Conservation (phyloP, 2,329 filamentous ascomycete genomes). For the Aspergillus sergii region DNA sequence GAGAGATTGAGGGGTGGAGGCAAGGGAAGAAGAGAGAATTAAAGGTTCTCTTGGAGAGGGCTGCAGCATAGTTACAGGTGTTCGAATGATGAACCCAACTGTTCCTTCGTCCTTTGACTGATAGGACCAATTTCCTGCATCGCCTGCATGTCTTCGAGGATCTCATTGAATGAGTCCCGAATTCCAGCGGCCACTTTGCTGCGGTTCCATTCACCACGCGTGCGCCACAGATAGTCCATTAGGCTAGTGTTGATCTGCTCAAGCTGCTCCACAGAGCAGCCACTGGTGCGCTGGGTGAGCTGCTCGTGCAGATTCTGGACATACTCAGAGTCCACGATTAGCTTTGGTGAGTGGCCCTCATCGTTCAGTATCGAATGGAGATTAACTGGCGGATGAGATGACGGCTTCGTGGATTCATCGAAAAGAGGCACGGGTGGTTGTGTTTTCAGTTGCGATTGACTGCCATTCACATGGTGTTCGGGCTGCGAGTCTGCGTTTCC, state of each 20-base stretch:
- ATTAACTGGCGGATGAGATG: slow-evolving; percentile 26
- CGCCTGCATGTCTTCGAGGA: slow-evolving; percentile 59
- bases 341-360: slow-evolving; percentile 32
- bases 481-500: slow-evolving; percentile 32
- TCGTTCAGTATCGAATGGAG: slow-evolving; percentile 39
- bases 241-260: slow-evolving; percentile 89
- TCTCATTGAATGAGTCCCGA: slow-evolving; percentile 71
- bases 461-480: slow-evolving; percentile 35
- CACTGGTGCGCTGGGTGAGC: slow-evolving; percentile 69
- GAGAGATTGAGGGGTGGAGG: not conserved
- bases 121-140: slow-evolving; percentile 48
- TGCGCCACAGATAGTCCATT: slow-evolving; percentile 87
- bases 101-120: slow-evolving; percentile 38
- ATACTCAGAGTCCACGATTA: slow-evolving; percentile 51
- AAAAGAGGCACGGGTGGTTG: slow-evolving; percentile 46
- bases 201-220: slow-evolving; percentile 80
- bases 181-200: slow-evolving; percentile 69
- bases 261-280: slow-evolving; percentile 87
- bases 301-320: slow-evolving; percentile 63
- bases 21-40: not conserved
- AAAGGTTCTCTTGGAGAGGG: not conserved
- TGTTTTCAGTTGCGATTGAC: slow-evolving; percentile 42
- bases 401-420: slow-evolving; percentile 33
- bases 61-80: not conserved
- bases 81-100: slow-evolving; percentile 23